Evolutionary conservation across 371 early-diverging fungal genomes (phyloP), one percentile per base, ranked within the genome.

Genomic region (Rhizopus microsporus): DNA sequence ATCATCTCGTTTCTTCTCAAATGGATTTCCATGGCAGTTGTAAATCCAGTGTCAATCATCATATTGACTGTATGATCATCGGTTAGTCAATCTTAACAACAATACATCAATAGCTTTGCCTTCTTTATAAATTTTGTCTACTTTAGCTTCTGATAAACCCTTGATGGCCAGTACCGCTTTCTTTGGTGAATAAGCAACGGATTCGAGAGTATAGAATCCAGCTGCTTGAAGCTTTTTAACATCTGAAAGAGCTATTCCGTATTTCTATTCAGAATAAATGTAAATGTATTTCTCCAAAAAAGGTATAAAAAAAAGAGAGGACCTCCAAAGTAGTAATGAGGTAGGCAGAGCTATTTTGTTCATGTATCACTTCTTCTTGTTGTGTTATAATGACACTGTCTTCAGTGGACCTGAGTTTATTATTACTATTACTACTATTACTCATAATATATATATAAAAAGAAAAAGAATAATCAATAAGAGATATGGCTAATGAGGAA

Each of bases 141-240:
- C 96, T 71, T 98, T 98, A 15, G 89, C 84, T 69, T 99, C 99
- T 1, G 95, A 93, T 67, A 99, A 88, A 31, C 99, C 99, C 74
- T 98, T 98, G 65, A 99, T 93, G n/a, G 77, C 72, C n/a, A 96
- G 64, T 23, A 99, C 72, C 33, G 78, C 68, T 72, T 96, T 97
- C 63, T 91, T 92, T 3, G 99, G 97, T 0, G 98, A 92, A 78
- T 84, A 98, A 6, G 96, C 98, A 48, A 99, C 74, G 1, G 95
- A 62, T 70, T 99, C 97, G 33, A 98, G 88, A 1, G 98, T 99
- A 66, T 86, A 82, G 72, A 83, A 96, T 0, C 99, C 99, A 7
- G 92, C 95, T 29, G 92, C 94, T 15, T 78, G 77, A 15, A 96
- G 86, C 64, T 93, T 94, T 59, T 87, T 82, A 57, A 93, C 83